Base-by-base conservation (phyloP, 345 rosid species). In the Theobroma cacao region DNA sequence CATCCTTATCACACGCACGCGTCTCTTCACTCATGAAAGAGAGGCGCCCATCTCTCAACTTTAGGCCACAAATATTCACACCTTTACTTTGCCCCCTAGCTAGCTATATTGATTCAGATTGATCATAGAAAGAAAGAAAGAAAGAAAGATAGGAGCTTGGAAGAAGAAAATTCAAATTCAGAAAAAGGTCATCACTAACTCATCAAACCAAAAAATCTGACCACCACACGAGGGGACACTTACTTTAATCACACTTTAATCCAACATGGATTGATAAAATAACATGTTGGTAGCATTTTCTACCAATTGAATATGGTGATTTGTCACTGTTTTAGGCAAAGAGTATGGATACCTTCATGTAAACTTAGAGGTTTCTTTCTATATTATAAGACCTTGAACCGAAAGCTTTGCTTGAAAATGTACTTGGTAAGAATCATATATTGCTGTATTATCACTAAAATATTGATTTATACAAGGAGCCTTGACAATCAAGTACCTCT, bases 1-100 rank as follows among this genome's bases (percentile, higher is more conserved):
- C 82, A 52, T 83, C 81, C 59, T 79, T 45, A 81, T 74, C 85
- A 65, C 80, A 68, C 81, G 84, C 85, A 84, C 81, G 79, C 87
- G 75, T 64, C 69, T 63, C 66, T 36, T 68, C 18, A n/a, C 52
- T 38, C 64, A 75, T 45, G 31, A 76, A 72, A 76, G n/a, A 61
- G 66, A 65, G 47, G 50, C 72, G 79, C 68, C 68, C 28, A 9
- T 30, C 61, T 5, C 73, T 61, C 76, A 48, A 2, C 79, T 60
- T 75, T 68, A 67, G 50, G 50, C 77, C 59, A 48, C 74, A 56
- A 72, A 20, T 22, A 47, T 28, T 38, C 48, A 66, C 70, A 4
- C 63, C 31, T 62, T 76, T 14, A 31, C n/a, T 61, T 67, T 36
- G 67, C 15, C 28, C 18, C 7, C 12, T 15, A 18, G 14, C 55